Percentiles rank a stretch among this genome's conserved stretches.
phyloP scores from a whole-genome alignment of 139 green algal species.

The Chlorella sp. region DNA sequence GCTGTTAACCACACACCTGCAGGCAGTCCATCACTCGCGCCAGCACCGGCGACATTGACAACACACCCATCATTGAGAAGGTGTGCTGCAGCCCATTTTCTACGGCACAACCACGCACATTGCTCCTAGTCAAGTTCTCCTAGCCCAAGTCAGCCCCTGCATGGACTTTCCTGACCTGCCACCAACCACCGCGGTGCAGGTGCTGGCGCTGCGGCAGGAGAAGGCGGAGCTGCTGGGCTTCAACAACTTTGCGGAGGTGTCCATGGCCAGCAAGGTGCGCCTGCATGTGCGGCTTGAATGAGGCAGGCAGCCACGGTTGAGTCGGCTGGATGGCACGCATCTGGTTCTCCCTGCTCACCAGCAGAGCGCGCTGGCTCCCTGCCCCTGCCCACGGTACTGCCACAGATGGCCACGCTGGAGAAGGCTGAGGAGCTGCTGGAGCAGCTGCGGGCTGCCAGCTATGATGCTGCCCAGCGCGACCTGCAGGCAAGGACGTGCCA shows the following conservation, averaged over 20 bases:
- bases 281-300: too few relatives aligned
- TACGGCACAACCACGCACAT: too few relatives aligned
- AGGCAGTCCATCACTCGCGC: slow-evolving; percentile 82
- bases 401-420: slow-evolving; percentile 91
- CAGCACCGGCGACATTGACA: slow-evolving; percentile 84
- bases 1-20: too few relatives aligned
- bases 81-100: background rate
- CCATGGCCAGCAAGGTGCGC: slow-evolving; percentile 90
- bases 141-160: too few relatives aligned
- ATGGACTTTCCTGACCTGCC: too few relatives aligned
- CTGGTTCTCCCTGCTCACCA: too few relatives aligned
- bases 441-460: slow-evolving; percentile 84
- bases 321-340: too few relatives aligned
- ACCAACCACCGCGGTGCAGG: slow-evolving; percentile 41
- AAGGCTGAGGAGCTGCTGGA: slow-evolving; percentile 90
- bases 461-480: slow-evolving; percentile 73
- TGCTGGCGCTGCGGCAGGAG: slow-evolving; percentile 85
- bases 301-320: too few relatives aligned
- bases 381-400: background rate
- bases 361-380: too few relatives aligned
- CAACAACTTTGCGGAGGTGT: slow-evolving; percentile 85
- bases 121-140: too few relatives aligned
- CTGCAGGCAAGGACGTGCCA: too few relatives aligned
- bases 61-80: slow-evolving; percentile 89
- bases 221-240: slow-evolving; percentile 95